Evolutionary conservation across 441 rosid species (phyloP).

Genomic region (Theobroma grandiflorum): DNA sequence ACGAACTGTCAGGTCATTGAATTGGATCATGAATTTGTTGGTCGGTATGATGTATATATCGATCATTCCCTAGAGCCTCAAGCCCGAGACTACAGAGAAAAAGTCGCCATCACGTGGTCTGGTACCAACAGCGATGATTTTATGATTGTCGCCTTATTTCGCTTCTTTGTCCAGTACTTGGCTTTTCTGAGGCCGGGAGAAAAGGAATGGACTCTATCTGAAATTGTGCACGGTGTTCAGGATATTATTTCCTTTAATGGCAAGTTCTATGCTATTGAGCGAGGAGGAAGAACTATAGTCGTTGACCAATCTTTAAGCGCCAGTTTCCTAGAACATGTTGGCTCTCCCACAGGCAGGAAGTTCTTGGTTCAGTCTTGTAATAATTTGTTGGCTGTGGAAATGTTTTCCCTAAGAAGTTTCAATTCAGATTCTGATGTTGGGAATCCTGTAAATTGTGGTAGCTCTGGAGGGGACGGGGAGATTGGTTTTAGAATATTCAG

Average conservation of each 20-base stretch:
- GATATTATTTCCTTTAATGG: constrained; percentile 12
- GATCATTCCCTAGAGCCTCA: neutral
- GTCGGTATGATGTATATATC: neutral
- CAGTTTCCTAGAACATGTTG: neutral
- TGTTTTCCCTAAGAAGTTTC: neutral
- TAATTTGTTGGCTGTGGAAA: constrained; percentile 18
- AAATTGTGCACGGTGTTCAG: neutral
- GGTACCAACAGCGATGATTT: neutral
- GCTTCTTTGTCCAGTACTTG: neutral
- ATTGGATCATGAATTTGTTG: constrained; percentile 34
- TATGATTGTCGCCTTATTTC: neutral
- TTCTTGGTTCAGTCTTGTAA: constrained; percentile 12
- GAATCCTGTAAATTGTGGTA: neutral
- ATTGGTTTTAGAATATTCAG: constrained; percentile 14
- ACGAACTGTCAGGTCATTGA: constrained; percentile 31
- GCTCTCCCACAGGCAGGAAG: neutral
- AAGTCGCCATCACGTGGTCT: neutral
- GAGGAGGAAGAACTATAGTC: neutral
- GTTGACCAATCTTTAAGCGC: neutral
- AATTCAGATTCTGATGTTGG: neutral
- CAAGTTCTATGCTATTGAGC: neutral
- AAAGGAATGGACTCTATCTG: neutral
- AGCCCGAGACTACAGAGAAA: neutral
- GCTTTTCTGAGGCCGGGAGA: neutral
- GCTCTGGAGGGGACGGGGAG: neutral